Evolutionary conservation across 768 basidiomycete genomes (phyloP), one percentile per base, ranked within the genome.

Genomic region (Boletus vinaceobasis): DNA sequence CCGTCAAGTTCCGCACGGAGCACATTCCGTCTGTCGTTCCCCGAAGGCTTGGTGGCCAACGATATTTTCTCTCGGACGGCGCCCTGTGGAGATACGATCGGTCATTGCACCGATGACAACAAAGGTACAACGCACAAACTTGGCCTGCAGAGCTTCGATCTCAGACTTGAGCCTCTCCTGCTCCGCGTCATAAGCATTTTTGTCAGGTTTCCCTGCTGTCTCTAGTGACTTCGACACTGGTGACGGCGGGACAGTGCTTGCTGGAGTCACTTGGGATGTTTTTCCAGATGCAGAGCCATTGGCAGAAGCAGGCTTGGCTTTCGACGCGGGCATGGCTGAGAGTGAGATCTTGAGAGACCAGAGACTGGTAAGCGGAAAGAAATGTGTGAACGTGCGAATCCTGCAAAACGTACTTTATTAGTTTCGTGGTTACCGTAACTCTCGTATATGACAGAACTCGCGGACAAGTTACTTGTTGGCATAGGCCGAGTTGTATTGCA

Each of bases 1-100:
- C 71, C 64, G 59, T 96, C 91, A 50, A 97, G 78, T 75, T 98
- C 90, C 46, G 86, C 79, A 56, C 85, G 86, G 52, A 99, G 84
- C 45, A 76, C 74, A 50, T 76, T 79, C 59, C 88, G 80, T 62
- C 84, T 77, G 65, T 98, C 93, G 59, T 86, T 86, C 42, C 79
- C 83, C 35, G 83, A 66, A 52, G 80, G 74, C 66, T 86, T 86
- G 52, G 79, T 78, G 11, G 80, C 77, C 27, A 82, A 71, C 35
- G 78, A 70, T 63, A 95, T 88, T 74, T 92, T 93, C 63, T 90
- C 87, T 61, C 82, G 84, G 58, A 92, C 77, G 29, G 79, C 77
- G 57, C 74, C 74, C 93, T 96, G 69, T 39, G 54, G 52, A 52
- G 43, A 51, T 13, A 43, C 33, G 43, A 36, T 62, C 26, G 36